These are phyloP conservation scores for Mycena albidolilacea DNA, from an alignment of 768 basidiomycete species.

Conservation along the genomic window DNA sequence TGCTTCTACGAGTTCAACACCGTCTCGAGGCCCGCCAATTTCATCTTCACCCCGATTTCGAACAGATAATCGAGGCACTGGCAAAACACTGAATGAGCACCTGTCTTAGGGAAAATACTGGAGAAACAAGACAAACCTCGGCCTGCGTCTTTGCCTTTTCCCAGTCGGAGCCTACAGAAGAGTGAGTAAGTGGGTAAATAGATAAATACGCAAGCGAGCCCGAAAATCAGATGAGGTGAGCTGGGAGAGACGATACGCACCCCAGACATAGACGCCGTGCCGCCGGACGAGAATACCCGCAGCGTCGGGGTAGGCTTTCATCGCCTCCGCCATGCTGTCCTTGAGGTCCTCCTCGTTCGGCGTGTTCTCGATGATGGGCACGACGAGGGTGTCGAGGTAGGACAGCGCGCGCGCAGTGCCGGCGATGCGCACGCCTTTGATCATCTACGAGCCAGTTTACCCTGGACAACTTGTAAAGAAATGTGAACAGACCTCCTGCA, in stretches of 20 bases:
- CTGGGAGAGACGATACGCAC: slow-evolving; percentile 51
- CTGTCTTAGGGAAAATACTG: slow-evolving; percentile 16
- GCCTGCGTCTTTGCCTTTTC: slow-evolving; percentile 92
- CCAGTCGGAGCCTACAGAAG: slow-evolving; percentile 74
- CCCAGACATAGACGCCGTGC: slow-evolving; percentile 92
- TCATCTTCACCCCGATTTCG: slow-evolving; percentile 90
- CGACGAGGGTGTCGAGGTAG: slow-evolving; percentile 87
- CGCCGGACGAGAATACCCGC: slow-evolving; percentile 83
- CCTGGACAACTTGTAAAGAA: background rate
- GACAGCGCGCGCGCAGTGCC: slow-evolving; percentile 84
- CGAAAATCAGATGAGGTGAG: background rate
- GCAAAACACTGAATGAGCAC: slow-evolving; percentile 30
- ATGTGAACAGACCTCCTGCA: slow-evolving; percentile 58
- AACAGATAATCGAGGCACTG: slow-evolving; percentile 94
- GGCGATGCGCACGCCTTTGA: slow-evolving; percentile 86
- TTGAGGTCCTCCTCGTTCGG: slow-evolving; percentile 92
- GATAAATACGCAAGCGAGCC: slow-evolving; percentile 26
- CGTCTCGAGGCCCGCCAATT: slow-evolving; percentile 64
- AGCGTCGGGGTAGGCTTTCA: slow-evolving; percentile 84
- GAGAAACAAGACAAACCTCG: slow-evolving; percentile 62
- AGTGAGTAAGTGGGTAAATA: background rate
- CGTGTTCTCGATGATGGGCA: slow-evolving; percentile 94
- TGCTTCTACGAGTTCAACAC: background rate
- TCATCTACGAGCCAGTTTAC: slow-evolving; percentile 72
- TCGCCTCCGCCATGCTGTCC: slow-evolving; percentile 90